Evolutionary conservation across 2,329 filamentous ascomycete genomes (phyloP).

Genomic region (Colletotrichum orbiculare): DNA sequence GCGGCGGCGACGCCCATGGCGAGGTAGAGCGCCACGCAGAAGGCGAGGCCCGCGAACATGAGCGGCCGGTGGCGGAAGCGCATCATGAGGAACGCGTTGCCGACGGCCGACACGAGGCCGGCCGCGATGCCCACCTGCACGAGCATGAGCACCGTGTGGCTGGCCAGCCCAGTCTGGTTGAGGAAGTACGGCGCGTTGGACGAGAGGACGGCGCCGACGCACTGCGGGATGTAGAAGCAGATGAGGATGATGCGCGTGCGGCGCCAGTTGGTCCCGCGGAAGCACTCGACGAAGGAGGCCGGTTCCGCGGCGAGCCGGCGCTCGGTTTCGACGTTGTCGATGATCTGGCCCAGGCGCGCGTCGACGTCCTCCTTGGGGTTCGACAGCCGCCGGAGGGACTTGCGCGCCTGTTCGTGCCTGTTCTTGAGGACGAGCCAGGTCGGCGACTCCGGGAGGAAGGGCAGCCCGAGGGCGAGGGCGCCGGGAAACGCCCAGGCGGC

Average conservation of each 20-base stretch:
- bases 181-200: constrained; percentile 42
- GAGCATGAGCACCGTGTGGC: constrained; percentile 38
- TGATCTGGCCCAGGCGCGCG: constrained; percentile 50
- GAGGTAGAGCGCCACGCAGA: constrained; percentile 38
- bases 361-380: constrained; percentile 45
- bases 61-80: constrained; percentile 39
- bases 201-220: constrained; percentile 37
- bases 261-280: constrained; percentile 46
- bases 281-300: constrained; percentile 48
- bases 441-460: constrained; percentile 52
- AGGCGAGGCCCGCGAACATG: constrained; percentile 38
- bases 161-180: constrained; percentile 39
- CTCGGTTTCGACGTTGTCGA: constrained; percentile 51
- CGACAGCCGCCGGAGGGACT: constrained; percentile 43
- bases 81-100: constrained; percentile 40
- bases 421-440: constrained; percentile 51
- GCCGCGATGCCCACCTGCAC: constrained; percentile 39
- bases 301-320: constrained; percentile 37
- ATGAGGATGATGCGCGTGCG: constrained; percentile 44
- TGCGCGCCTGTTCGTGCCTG: constrained; percentile 44
- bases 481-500: constrained; percentile 44
- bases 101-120: constrained; percentile 36
- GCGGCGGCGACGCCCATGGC: constrained; percentile 40
- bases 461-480: constrained; percentile 24
- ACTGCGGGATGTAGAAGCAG: constrained; percentile 38